These are phyloP conservation scores for Sugiyamaella valdiviana DNA, from an alignment of 805 yeast species.

Conservation along the genomic window DNA sequence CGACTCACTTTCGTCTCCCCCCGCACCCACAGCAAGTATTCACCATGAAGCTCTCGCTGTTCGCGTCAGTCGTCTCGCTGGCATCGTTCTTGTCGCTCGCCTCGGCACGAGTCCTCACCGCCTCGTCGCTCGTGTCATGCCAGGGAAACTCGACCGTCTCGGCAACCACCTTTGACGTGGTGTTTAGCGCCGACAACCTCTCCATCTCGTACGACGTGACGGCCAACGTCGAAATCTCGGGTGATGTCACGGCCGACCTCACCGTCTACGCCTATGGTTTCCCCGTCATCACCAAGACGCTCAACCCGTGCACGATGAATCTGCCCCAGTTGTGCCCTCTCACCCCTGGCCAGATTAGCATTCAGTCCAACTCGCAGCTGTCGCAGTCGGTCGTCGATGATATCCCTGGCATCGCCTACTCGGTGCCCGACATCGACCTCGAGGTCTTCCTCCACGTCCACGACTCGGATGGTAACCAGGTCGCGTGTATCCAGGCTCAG, in stretches of 20 bases:
- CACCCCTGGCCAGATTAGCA: conserved; percentile 72
- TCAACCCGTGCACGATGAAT: conserved; percentile 53
- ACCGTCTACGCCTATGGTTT: conserved; percentile 85
- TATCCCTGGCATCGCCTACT: conserved; percentile 81
- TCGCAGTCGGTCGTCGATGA: conserved; percentile 42
- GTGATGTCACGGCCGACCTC: conserved; percentile 60
- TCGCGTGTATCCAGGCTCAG: conserved; percentile 72
- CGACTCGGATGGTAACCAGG: conserved; percentile 33
- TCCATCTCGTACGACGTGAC: conserved; percentile 65
- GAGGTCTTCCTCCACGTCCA: conserved; percentile 52
- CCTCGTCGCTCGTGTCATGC: conserved; percentile 80
- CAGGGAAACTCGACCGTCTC: conserved; percentile 68
- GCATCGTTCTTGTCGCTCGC: neutral
- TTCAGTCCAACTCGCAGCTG: conserved; percentile 59
- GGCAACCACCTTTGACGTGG: conserved; percentile 68
- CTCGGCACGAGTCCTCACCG: conserved; percentile 40
- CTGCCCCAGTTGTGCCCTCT: conserved; percentile 74
- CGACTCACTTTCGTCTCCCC: neutral
- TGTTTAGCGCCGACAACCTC: conserved; percentile 64
- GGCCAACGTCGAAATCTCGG: conserved; percentile 60
- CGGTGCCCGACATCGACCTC: conserved; percentile 84
- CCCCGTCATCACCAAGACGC: conserved; percentile 47
- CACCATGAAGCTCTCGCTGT: neutral
- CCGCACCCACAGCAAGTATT: neutral
- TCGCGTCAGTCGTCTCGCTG: neutral